Evolutionary conservation across 2,329 filamentous ascomycete genomes (phyloP).

Genomic region (Fusarium agapanthi): DNA sequence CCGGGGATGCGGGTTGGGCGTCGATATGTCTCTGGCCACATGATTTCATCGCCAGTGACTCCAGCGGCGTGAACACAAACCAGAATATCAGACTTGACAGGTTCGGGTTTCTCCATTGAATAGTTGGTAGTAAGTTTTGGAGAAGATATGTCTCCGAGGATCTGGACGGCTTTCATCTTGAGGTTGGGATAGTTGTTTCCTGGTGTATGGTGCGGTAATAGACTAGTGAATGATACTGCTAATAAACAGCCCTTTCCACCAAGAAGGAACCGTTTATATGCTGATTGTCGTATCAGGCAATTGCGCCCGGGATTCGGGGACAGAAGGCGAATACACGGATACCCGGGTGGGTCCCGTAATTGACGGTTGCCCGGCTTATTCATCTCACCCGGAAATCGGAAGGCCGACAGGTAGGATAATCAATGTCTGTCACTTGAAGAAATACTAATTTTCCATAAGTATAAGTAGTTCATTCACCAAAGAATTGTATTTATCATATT

Average conservation of each 20-base stretch:
- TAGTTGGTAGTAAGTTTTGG: conserved; percentile 27
- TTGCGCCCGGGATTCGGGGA: rapidly evolving
- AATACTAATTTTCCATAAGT: rapidly evolving
- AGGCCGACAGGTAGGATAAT: neutral
- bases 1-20: conserved; percentile 45
- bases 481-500: rapidly evolving
- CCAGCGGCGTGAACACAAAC: conserved; percentile 46
- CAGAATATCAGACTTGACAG: conserved; percentile 37
- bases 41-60: conserved; percentile 47
- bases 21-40: conserved; percentile 47
- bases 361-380: no score
- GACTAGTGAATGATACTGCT: rapidly evolving
- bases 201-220: neutral
- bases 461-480: neutral
- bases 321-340: neutral
- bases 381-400: neutral
- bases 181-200: no score
- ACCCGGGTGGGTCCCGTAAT: neutral
- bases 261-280: neutral
- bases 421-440: rapidly evolving
- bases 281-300: neutral
- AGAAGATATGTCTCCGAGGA: conserved; percentile 38
- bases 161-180: conserved; percentile 48
- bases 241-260: rapidly evolving
- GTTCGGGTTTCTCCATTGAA: conserved; percentile 26